phyloP scores from a whole-genome alignment of 108 stramenopile genomes.

The Asterionellopsis glacialis region DNA sequence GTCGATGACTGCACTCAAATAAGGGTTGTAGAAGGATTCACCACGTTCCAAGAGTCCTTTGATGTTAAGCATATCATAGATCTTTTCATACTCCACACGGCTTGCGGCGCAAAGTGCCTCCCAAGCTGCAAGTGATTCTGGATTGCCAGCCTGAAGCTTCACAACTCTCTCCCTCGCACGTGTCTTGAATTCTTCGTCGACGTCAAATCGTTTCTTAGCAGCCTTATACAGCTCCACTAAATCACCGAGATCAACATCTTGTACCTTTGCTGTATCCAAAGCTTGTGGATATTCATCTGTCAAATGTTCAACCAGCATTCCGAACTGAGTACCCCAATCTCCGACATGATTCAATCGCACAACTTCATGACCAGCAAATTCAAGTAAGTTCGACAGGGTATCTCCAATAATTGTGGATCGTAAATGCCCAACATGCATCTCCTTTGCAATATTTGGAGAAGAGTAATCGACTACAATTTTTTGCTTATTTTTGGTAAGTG shows the following conservation, averaged over 20 bases:
- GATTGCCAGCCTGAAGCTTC: constrained; percentile 91
- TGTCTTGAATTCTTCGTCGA: constrained; percentile 85
- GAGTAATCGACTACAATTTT: constrained; percentile 94
- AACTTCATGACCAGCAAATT: constrained; percentile 91
- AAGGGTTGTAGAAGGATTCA: constrained; percentile 98
- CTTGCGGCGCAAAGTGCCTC: constrained; percentile 78
- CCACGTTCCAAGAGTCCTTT: constrained; percentile 75
- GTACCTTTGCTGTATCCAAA: constrained; percentile 50
- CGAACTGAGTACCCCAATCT: constrained; percentile 99
- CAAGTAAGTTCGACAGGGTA: constrained; percentile 85
- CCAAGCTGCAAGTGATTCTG: constrained; percentile 89
- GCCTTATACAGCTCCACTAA: constrained; percentile 95
- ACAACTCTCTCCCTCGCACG: constrained; percentile 91
- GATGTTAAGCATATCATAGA: constrained; percentile 77
- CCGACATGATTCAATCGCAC: constrained; percentile 96
- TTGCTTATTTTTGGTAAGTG: constrained; percentile 48
- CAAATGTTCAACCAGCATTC: constrained; percentile 97
- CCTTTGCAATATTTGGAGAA: constrained; percentile 99
- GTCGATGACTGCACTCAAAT: constrained; percentile 74
- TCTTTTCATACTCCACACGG: constrained; percentile 81
- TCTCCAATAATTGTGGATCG: constrained; percentile 99
- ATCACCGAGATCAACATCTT: constrained; percentile 83
- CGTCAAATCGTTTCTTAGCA: constrained; percentile 90
- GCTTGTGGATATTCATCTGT: constrained; percentile 92
- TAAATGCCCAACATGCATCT: constrained; percentile 99